Base-by-base conservation (phyloP, 139 green algal species). In the Edaphochlamys debaryana region DNA sequence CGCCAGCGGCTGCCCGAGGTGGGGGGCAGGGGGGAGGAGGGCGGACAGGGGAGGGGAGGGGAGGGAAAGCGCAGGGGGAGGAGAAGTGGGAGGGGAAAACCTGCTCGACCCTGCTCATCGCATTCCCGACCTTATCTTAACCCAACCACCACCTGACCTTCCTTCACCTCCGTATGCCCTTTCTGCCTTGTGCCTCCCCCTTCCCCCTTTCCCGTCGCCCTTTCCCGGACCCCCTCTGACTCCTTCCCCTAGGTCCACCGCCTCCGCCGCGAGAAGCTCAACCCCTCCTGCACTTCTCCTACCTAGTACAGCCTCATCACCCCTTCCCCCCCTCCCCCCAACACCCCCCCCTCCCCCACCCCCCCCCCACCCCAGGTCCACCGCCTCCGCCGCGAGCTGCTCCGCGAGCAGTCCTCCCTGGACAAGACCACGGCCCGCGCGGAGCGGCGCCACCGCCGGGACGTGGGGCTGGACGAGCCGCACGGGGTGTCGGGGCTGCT, bases 401-500 rank as follows among this genome's bases (percentile, higher is more conserved):
- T 23, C 22, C 62, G 67, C 29, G 67, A 84, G 48, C 63, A 82
- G 63, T 32, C 62, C 41, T 78, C 79, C 23, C 78, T 88, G 30
- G 78, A 86, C 41, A 63, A 78, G 29, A 66, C 79, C 19, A 32
- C 54, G 36, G 50, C 17, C 13, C 64, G 37, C 17, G 76, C 80
- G 27, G 76, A 88, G 76, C 36, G 22, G 3, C 76, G 84, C 60
- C 75, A 74, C 20, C 76, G 76, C 22, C 76, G 76, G 4, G 62
- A 73, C 15, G 63, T 54, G 76, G 76, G 70, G 4, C 56, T 86
- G 80, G 62, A 69, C 42, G 32, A 81, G 80, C 45, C 42, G 25
- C 45, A 69, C 80, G 80, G 80, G 0, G 48, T 86, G 45, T 27
- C 36, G n/a, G 80, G 80, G 4, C 71, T 86, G 80, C 80, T 86